Evolutionary conservation across 208 protist species (phyloP).

Genomic region (Kentomonas sorsogonicus): DNA sequence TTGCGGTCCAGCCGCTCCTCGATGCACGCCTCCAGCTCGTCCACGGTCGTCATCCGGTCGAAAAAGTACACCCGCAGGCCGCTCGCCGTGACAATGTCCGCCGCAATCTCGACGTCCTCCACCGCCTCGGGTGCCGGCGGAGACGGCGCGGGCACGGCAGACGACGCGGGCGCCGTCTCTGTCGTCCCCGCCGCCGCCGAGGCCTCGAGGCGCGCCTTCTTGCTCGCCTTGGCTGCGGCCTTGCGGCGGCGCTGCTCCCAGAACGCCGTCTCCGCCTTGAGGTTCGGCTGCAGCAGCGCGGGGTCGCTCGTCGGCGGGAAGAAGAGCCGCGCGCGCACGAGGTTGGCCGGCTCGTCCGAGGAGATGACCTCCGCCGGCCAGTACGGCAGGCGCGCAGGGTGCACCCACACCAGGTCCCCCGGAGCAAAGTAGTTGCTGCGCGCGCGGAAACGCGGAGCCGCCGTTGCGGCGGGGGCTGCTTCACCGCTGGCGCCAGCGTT

Average conservation of each 20-base stretch:
- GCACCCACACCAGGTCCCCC: slow-evolving; percentile 80
- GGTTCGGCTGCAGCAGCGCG: slow-evolving; percentile 36
- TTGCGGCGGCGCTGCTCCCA: slow-evolving; percentile 9
- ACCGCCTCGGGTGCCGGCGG: neutral
- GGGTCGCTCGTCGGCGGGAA: slow-evolving; percentile 35
- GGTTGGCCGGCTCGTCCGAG: slow-evolving; percentile 49
- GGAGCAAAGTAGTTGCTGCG: slow-evolving; percentile 77
- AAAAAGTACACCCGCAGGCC: slow-evolving; percentile 76
- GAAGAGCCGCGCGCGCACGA: slow-evolving; percentile 50
- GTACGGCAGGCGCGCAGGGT: slow-evolving; percentile 65
- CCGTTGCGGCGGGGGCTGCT: no score
- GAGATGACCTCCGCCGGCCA: slow-evolving; percentile 81
- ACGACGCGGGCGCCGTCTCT: neutral
- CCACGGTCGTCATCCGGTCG: slow-evolving; percentile 63
- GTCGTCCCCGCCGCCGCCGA: slow-evolving; percentile 18
- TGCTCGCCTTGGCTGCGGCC: slow-evolving; percentile 8
- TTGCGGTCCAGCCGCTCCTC: slow-evolving; percentile 60
- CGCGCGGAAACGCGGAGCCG: no score
- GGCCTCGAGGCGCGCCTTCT: slow-evolving; percentile 16
- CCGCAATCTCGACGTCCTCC: slow-evolving; percentile 8
- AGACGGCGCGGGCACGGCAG: neutral
- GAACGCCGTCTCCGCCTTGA: slow-evolving; percentile 28
- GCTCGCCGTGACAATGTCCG: slow-evolving; percentile 45
- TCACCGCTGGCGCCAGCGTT: no score
- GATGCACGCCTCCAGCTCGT: slow-evolving; percentile 62